phyloP scores from a whole-genome alignment of 305 asterid species.

The Lippia alba region DNA sequence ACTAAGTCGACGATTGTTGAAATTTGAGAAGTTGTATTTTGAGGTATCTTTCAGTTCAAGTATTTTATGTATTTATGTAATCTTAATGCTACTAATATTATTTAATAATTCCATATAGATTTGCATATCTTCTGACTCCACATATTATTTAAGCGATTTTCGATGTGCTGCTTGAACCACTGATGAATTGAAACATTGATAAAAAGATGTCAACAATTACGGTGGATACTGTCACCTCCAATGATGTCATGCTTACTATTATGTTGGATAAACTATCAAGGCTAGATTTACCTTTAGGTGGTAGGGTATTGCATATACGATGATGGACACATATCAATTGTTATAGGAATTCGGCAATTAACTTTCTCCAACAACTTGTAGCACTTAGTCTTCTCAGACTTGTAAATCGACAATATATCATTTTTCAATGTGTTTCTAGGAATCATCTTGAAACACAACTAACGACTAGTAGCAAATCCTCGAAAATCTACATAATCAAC shows the following conservation, averaged over 20 bases:
- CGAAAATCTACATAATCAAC: slow-evolving; percentile 17
- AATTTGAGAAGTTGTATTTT: slow-evolving; percentile 2
- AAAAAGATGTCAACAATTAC: too few relatives aligned
- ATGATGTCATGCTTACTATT: too few relatives aligned
- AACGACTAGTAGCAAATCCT: neutral
- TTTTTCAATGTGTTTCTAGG: neutral
- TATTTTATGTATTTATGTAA: neutral
- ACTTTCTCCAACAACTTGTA: slow-evolving; percentile 2
- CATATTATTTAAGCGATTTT: neutral
- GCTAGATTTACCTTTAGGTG: too few relatives aligned
- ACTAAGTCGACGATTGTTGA: slow-evolving; percentile 12
- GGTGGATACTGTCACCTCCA: too few relatives aligned
- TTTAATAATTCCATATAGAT: neutral
- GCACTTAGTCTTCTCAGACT: neutral
- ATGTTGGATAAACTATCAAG: too few relatives aligned
- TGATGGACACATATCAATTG: slow-evolving; percentile 1
- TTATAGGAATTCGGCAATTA: neutral
- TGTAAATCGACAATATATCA: neutral
- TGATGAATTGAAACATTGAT: too few relatives aligned
- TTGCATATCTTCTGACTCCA: neutral
- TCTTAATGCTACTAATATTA: neutral
- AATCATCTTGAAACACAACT: slow-evolving; percentile 14
- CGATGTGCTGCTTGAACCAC: too few relatives aligned
- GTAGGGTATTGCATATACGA: too few relatives aligned
- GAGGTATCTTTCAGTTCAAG: neutral